Percentiles rank a stretch among this genome's conserved stretches.
Conservation (phyloP, 129 eudicot species). For the Mikania micrantha region DNA sequence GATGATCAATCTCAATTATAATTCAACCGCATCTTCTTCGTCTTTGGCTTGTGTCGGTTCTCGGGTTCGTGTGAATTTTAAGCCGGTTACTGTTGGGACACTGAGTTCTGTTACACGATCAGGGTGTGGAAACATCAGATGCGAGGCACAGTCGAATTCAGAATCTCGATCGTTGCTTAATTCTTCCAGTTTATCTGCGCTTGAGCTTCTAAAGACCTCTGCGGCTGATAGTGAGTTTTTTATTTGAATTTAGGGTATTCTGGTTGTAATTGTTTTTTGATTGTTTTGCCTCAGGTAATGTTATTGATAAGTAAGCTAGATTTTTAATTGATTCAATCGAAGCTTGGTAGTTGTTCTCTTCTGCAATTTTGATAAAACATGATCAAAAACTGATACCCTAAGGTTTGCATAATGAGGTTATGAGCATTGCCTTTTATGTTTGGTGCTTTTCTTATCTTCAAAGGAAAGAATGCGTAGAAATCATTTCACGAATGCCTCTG, state of each 20-base stretch:
- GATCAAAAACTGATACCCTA: not conserved
- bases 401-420: not conserved
- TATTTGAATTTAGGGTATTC: not conserved
- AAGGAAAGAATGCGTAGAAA: not conserved
- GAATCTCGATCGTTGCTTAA: conserved; percentile 20
- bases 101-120: conserved; percentile 11
- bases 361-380: not conserved
- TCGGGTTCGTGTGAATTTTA: conserved; percentile 5
- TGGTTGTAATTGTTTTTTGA: not conserved
- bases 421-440: not conserved
- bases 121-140: conserved; percentile 30
- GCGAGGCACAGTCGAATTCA: conserved; percentile 25
- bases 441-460: no score
- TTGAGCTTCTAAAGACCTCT: conserved; percentile 65
- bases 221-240: conserved; percentile 55
- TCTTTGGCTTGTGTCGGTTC: conserved; percentile 17
- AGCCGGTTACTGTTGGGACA: not conserved
- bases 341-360: not conserved
- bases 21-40: conserved; percentile 8
- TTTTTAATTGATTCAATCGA: not conserved
- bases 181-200: conserved; percentile 41
- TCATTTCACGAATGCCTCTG: not conserved
- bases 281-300: not conserved
- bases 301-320: not conserved
- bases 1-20: conserved; percentile 7